phyloP scores from a whole-genome alignment of 176 grass and related monocot species.

The Bothriochloa decipiens region DNA sequence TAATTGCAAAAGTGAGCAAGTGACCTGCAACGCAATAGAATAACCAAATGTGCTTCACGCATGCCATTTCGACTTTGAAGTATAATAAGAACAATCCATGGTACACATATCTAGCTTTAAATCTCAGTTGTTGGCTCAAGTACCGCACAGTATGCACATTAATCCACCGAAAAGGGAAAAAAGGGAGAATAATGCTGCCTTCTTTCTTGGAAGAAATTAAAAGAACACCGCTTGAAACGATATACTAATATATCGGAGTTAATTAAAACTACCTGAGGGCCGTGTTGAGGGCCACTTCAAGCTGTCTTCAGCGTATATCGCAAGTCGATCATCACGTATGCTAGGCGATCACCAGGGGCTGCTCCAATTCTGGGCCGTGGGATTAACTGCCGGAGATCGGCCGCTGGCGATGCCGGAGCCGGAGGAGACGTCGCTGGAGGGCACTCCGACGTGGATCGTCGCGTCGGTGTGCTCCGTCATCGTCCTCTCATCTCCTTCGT shows the following conservation, averaged over 20 bases:
- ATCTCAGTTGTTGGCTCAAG: conserved; percentile 1
- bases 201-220: not conserved
- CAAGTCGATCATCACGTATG: not conserved
- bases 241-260: no score
- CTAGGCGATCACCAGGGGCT: not conserved
- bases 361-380: no score
- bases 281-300: no score
- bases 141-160: not conserved
- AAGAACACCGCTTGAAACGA: no score
- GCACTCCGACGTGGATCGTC: conserved; percentile 83
- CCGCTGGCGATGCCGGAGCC: conserved; percentile 8
- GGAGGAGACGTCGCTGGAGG: conserved; percentile 53
- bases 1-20: not conserved
- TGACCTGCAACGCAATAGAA: not conserved
- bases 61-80: not conserved
- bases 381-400: no score
- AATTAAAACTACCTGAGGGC: no score
- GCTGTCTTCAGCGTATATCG: not conserved
- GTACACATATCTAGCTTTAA: not conserved
- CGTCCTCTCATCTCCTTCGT: conserved; percentile 68
- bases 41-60: not conserved
- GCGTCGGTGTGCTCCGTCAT: conserved; percentile 72
- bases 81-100: not conserved
- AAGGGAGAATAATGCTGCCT: not conserved
- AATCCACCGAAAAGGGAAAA: no score